Base-by-base conservation (phyloP, 148 eudicot genomes). In the Amaranthus palmeri region DNA sequence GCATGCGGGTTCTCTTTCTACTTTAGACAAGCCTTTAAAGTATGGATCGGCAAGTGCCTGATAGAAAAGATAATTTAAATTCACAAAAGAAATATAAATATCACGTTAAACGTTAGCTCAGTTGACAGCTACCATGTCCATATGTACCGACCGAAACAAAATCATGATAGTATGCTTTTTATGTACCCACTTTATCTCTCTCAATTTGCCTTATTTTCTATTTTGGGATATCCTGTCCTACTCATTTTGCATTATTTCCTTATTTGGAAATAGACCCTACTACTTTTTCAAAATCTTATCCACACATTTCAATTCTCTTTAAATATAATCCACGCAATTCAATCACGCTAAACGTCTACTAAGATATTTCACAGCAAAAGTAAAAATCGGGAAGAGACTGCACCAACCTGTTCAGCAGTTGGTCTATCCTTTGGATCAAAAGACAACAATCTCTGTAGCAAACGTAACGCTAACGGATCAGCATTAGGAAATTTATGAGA, bases 341-440 rank as follows among this genome's bases (percentile, higher is more conserved):
- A 25, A 25, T 2, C 36, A n/a, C n/a, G n/a, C n/a, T n/a, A n/a
- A n/a, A 25, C 36, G 36, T 25, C 36, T 25, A 25, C 36, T 25
- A 25, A 25, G 36, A 25, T 25, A 25, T 25, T 25, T 25, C 36
- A 25, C 48, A 51, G 18, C 41, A 13, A 48, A 41, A 49, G 51
- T 42, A 17, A 42, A 49, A 55, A 71, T 10, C 3, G 42, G 61
- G 2, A 42, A 18, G 13, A 36, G 45, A 54, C 47, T 48, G 47
- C 17, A 70, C 70, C 45, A 58, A 89, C 91, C 85, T 89, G 83
- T 83, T 87, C 91, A 42, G 93, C 97, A 76, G 97, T 88, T 8
- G 97, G 97, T 43, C 97, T 79, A 64, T 91, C 88, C 88, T 91
- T 91, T 6, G 97, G 97, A 71, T 91, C 97, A 81, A 91, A 91